These are phyloP conservation scores for Zygnema cylindricum DNA, from an alignment of 139 green algal genomes.

Conservation along the genomic window DNA sequence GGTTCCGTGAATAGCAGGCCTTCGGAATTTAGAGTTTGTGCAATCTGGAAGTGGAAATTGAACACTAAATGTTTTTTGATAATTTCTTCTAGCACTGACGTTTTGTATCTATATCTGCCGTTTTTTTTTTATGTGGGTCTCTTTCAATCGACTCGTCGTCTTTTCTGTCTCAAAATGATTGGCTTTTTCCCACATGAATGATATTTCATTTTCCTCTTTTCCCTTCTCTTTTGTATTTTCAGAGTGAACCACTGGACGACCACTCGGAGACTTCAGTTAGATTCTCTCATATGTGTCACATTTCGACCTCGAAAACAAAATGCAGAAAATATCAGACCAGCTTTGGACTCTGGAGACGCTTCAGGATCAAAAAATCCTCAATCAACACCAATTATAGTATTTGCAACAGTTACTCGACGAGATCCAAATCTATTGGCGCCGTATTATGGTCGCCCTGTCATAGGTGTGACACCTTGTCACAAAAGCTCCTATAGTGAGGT, in stretches of 20 bases:
- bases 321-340: too few relatives aligned
- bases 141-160: background rate
- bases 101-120: constrained; percentile 16
- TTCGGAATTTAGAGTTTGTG: too few relatives aligned
- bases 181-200: background rate
- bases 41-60: too few relatives aligned
- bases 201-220: background rate
- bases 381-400: constrained; percentile 16
- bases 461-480: constrained; percentile 16
- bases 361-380: background rate
- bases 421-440: constrained; percentile 29
- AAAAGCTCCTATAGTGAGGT: constrained; percentile 20
- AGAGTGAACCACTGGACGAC: constrained; percentile 63
- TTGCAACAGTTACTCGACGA: constrained; percentile 20
- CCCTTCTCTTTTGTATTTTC: constrained; percentile 16
- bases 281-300: constrained; percentile 66
- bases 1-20: too few relatives aligned
- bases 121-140: background rate
- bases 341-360: too few relatives aligned
- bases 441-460: background rate
- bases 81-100: background rate
- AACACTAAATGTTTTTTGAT: too few relatives aligned
- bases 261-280: constrained; percentile 64
- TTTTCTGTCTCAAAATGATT: background rate
- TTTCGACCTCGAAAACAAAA: constrained; percentile 2